These are phyloP conservation scores for Penicillium robsamsonii DNA, from an alignment of 495 filamentous ascomycete species.

Conservation along the genomic window DNA sequence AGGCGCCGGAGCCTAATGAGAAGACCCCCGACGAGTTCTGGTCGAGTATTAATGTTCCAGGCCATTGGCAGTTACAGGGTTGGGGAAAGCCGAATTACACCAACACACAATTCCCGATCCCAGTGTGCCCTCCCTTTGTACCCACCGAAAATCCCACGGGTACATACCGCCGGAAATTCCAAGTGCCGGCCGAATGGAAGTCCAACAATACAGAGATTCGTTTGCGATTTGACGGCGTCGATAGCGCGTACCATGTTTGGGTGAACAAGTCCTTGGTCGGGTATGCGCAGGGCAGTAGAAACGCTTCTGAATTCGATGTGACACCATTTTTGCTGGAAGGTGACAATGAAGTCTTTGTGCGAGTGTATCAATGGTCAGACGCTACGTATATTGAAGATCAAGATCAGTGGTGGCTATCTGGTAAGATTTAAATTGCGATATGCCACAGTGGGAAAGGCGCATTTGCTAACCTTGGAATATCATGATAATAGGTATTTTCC, in stretches of 20 bases:
- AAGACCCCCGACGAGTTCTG: conserved; percentile 36
- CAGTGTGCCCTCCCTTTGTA: conserved; percentile 56
- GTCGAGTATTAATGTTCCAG: conserved; percentile 57
- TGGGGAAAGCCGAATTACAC: conserved; percentile 63
- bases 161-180: conserved; percentile 55
- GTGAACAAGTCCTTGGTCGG: conserved; percentile 58
- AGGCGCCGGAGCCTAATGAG: conserved; percentile 39
- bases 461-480: background rate
- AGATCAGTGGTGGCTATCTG: conserved; percentile 57
- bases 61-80: conserved; percentile 70
- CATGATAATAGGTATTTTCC: conserved; percentile 55
- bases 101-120: conserved; percentile 62
- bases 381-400: conserved; percentile 67
- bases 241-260: conserved; percentile 65
- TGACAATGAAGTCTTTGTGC: conserved; percentile 52
- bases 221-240: conserved; percentile 64
- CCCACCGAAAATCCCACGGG: conserved; percentile 62
- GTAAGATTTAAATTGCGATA: conserved; percentile 21
- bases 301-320: conserved; percentile 62
- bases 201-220: conserved; percentile 37
- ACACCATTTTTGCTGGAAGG: conserved; percentile 41
- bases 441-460: background rate
- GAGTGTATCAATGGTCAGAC: conserved; percentile 63
- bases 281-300: conserved; percentile 65
- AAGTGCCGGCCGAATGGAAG: conserved; percentile 41